phyloP scores from a whole-genome alignment of 2,329 filamentous ascomycete genomes.

The Aspergillus niger region DNA sequence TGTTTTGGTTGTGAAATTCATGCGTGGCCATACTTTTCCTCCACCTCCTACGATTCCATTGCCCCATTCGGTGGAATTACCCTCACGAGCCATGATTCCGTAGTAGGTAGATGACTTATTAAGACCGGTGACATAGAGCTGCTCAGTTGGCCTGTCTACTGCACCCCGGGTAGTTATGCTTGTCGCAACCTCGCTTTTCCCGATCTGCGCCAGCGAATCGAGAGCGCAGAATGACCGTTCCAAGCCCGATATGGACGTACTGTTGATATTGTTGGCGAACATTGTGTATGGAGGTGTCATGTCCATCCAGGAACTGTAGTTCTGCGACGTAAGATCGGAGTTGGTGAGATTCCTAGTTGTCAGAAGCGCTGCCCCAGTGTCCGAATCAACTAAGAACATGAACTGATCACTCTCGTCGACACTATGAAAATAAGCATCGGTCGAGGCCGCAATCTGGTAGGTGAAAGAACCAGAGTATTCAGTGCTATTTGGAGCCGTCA shows the following conservation, averaged over 20 bases:
- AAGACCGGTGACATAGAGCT: constrained; percentile 80
- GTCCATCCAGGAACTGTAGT: constrained; percentile 59
- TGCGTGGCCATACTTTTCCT: constrained; percentile 70
- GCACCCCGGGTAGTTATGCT: constrained; percentile 70
- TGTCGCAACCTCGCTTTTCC: constrained; percentile 59
- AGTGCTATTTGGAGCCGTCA: constrained; percentile 69
- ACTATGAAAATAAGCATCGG: constrained; percentile 74
- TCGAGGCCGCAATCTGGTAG: constrained; percentile 79
- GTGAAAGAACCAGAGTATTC: constrained; percentile 69
- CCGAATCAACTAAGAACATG: constrained; percentile 81
- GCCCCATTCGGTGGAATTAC: constrained; percentile 57
- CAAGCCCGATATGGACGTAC: constrained; percentile 66
- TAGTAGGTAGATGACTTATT: constrained; percentile 71
- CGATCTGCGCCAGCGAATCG: constrained; percentile 64
- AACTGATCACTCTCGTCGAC: constrained; percentile 55
- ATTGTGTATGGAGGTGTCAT: constrained; percentile 71
- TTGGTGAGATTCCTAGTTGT: constrained; percentile 70
- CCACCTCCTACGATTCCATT: constrained; percentile 67
- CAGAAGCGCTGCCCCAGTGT: constrained; percentile 75
- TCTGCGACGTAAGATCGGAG: constrained; percentile 46
- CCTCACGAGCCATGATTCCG: constrained; percentile 69
- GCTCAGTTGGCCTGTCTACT: constrained; percentile 73
- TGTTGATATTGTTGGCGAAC: constrained; percentile 68
- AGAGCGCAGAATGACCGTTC: constrained; percentile 82
- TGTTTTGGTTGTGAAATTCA: constrained; percentile 75